Percentiles rank a stretch among this genome's conserved stretches.
Conservation (phyloP, 495 filamentous ascomycete genomes). For the Talaromyces ruber region DNA sequence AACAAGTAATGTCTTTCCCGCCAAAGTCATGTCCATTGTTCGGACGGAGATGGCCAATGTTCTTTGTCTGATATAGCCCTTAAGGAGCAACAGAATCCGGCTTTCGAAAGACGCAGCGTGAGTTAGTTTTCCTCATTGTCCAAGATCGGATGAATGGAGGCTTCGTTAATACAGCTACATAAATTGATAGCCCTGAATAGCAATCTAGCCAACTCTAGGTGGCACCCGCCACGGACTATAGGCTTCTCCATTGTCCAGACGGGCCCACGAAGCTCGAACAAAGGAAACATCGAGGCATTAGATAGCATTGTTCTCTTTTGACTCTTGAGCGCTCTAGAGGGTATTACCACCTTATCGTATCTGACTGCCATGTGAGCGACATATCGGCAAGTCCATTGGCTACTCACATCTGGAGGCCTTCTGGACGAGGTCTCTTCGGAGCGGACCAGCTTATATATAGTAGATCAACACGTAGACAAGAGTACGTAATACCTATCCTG, state of each 20-base stretch:
- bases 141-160: too few species aligned
- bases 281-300: background rate
- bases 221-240: background rate
- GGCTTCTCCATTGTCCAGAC: background rate
- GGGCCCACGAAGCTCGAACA: background rate
- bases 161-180: too few species aligned
- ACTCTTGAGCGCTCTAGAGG: background rate
- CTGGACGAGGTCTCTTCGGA: background rate
- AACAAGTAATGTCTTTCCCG: background rate
- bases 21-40: background rate
- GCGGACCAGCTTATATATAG: background rate
- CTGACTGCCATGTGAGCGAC: background rate
- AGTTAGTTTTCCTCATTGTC: too few species aligned
- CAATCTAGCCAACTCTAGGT: background rate
- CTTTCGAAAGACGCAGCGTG: too few species aligned
- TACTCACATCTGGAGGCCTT: background rate
- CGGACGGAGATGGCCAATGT: background rate
- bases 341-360: background rate
- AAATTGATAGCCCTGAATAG: background rate
- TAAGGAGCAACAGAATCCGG: too few species aligned
- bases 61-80: background rate
- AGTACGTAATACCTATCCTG: background rate
- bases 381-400: background rate
- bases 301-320: background rate
- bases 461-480: background rate